phyloP scores from a whole-genome alignment of 2,329 filamentous ascomycete species.

The Fusarium sterilihyphosum region DNA sequence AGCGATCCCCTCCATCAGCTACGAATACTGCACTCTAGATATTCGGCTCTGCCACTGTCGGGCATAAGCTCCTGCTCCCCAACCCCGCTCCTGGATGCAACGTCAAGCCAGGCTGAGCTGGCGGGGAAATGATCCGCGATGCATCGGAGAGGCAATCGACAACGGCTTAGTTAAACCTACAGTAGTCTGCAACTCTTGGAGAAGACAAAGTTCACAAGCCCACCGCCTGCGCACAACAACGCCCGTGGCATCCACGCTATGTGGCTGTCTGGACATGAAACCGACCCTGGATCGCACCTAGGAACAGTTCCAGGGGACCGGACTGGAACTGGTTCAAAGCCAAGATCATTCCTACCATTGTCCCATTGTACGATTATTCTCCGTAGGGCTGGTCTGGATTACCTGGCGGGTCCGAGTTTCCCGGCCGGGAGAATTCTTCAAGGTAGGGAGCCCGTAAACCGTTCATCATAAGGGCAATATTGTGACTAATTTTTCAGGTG shows the following conservation, averaged over 20 bases:
- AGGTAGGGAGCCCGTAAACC: neutral
- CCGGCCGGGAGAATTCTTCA: constrained; percentile 1
- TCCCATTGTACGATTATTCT: neutral
- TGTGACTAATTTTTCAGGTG: neutral
- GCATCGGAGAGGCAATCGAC: constrained; percentile 24
- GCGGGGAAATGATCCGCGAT: constrained; percentile 35
- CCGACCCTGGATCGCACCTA: constrained; percentile 2
- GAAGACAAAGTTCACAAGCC: neutral
- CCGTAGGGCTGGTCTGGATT: constrained; percentile 13
- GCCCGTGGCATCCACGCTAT: constrained; percentile 27
- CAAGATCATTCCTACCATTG: constrained; percentile 5
- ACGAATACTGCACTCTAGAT: neutral
- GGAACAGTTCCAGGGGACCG: neutral
- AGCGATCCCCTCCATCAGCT: constrained; percentile 13
- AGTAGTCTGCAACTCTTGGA: neutral
- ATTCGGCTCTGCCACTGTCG: neutral
- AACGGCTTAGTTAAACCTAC: neutral
- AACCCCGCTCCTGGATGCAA: constrained; percentile 36
- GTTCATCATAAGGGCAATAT: neutral
- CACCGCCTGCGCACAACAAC: neutral
- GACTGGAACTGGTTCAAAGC: constrained; percentile 2
- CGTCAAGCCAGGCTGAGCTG: constrained; percentile 6
- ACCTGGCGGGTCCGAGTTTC: constrained; percentile 10
- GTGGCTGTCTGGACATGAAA: constrained; percentile 17
- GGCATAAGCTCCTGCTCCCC: constrained; percentile 20